phyloP scores from a whole-genome alignment of 306 rosid genomes.

The Sindora glabra region DNA sequence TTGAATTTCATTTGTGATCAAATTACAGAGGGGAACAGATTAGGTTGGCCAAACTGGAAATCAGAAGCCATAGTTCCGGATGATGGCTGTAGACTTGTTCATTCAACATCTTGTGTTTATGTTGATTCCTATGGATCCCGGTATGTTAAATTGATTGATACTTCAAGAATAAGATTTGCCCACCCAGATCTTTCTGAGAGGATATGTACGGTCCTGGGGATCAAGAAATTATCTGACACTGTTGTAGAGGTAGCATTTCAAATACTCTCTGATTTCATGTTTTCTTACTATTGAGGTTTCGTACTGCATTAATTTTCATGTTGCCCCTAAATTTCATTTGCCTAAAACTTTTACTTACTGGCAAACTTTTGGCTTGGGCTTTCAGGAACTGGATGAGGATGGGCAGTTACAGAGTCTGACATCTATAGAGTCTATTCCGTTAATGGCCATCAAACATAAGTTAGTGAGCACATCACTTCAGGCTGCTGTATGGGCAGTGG shows the following conservation, averaged over 20 bases:
- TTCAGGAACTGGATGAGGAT: conserved; percentile 71
- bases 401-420: conserved; percentile 50
- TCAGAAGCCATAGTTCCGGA: conserved; percentile 86
- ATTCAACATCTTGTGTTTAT: conserved; percentile 71
- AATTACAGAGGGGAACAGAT: conserved; percentile 34
- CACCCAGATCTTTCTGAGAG: conserved; percentile 88
- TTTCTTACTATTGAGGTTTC: not conserved
- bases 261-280: not conserved
- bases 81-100: conserved; percentile 92
- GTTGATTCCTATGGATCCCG: conserved; percentile 85
- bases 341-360: conserved; percentile 19
- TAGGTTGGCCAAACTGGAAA: conserved; percentile 37
- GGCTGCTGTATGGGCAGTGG: conserved; percentile 71
- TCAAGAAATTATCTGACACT: conserved; percentile 70
- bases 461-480: conserved; percentile 71
- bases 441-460: conserved; percentile 57
- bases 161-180: conserved; percentile 77
- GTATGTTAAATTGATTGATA: conserved; percentile 69
- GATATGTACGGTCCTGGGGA: conserved; percentile 59
- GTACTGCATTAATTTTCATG: too few species aligned
- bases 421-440: conserved; percentile 45
- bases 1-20: conserved; percentile 74
- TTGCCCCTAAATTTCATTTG: not conserved
- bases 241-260: conserved; percentile 71
- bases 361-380: conserved; percentile 24